Conservation (phyloP, 805 yeast species). For the Wickerhamiella domercqiae region DNA sequence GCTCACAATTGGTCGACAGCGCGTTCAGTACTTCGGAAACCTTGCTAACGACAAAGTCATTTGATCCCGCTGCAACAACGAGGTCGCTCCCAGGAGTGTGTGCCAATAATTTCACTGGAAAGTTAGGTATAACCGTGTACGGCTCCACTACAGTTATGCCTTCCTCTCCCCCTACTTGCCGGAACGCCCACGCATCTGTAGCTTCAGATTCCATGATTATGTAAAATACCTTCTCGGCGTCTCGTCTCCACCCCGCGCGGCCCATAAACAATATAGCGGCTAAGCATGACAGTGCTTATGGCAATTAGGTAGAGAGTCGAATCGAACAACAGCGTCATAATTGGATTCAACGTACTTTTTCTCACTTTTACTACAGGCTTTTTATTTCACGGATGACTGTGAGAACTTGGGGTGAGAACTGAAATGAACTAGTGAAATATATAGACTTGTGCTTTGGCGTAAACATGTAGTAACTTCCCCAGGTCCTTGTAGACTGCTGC, state of each 20-base stretch:
- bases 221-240: no score
- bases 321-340: no score
- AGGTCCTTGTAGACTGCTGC: no score
- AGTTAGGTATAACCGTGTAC: slow-evolving; percentile 4
- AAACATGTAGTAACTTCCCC: no score
- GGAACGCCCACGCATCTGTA: slow-evolving; percentile 18
- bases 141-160: slow-evolving; percentile 10
- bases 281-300: not conserved
- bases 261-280: not conserved
- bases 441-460: no score
- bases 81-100: not conserved
- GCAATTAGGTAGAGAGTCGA: no score
- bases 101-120: slow-evolving; percentile 4
- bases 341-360: no score
- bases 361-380: no score
- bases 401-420: no score
- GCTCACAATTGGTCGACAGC: not conserved
- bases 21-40: slow-evolving; percentile 3
- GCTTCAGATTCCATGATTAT: slow-evolving; percentile 8
- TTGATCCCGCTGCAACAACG: slow-evolving; percentile 13
- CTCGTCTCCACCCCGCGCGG: no score
- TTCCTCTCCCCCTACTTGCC: slow-evolving; percentile 11
- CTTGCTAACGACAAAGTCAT: slow-evolving; percentile 9
- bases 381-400: no score
- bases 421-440: no score